phyloP scores from a whole-genome alignment of 2,329 filamentous ascomycete genomes.

The Gyromitra esculenta region DNA sequence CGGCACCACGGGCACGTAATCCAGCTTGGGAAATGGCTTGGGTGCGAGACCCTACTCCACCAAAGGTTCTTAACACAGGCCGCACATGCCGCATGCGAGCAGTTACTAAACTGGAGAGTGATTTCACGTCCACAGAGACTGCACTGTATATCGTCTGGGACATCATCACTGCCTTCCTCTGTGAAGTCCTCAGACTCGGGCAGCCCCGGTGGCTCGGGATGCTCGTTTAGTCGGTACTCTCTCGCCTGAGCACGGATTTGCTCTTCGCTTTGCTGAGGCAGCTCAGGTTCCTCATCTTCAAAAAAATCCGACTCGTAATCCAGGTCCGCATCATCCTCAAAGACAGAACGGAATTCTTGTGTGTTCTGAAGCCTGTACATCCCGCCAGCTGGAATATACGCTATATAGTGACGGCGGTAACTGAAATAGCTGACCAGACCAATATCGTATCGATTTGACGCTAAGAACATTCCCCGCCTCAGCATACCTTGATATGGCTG shows the following conservation, averaged over 20 bases:
- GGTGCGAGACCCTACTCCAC: not conserved
- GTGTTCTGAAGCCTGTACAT: too few relatives aligned
- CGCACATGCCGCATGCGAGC: not conserved
- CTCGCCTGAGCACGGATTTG: not conserved
- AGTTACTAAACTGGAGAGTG: not conserved
- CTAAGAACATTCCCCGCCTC: too few relatives aligned
- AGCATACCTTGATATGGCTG: too few relatives aligned
- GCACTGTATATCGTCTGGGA: not conserved
- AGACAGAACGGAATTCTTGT: too few relatives aligned
- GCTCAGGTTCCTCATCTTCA: not conserved
- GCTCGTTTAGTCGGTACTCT: slow-evolving; percentile 1
- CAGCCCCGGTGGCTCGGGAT: not conserved
- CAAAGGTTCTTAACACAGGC: slow-evolving; percentile 8
- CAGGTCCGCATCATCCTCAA: not conserved
- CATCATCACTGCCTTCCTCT: not conserved
- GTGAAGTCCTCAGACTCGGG: not conserved
- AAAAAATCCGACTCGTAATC: too few relatives aligned
- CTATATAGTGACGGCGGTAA: too few relatives aligned
- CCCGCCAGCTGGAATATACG: too few relatives aligned
- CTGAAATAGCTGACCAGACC: too few relatives aligned
- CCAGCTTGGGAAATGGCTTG: not conserved
- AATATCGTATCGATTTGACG: too few relatives aligned
- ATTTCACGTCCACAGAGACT: slow-evolving; percentile 4
- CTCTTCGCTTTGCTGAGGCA: not conserved
- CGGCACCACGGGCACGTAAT: slow-evolving; percentile 22